Evolutionary conservation across 441 rosid species (phyloP), one percentile per base, ranked within the genome.

Genomic region (Adansonia grandidieri): DNA sequence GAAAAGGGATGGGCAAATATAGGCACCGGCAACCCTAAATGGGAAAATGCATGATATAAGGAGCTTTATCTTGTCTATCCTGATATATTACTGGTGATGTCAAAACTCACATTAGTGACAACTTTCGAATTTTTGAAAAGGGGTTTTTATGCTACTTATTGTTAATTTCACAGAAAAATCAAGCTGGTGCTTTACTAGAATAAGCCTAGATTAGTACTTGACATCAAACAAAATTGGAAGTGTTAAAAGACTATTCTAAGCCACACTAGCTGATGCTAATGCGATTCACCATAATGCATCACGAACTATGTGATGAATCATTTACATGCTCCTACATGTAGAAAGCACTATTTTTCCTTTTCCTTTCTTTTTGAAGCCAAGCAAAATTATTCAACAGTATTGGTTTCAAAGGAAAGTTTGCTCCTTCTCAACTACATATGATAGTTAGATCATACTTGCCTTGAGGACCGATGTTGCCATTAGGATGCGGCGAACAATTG

Each of bases 401-500:
- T 14, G 28, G 48, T 73, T 75, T 48, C 56, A 6, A 42, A 9
- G 47, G 53, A 48, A 69, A 68, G 67, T 14, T 15, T 19, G 24
- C 19, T 63, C 51, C 17, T 75, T 10, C n/a, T 64, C 15, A 61
- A 37, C 17, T 13, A 32, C 48, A 48, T 7, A 56, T 28, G 74
- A 63, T 62, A 64, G 70, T 50, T 61, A 58, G 53, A 19, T 62
- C 28, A 69, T 62, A 87, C 88, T 91, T 78, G 84, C 99, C 95
- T 92, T 94, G 83, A 96, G 97, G 57, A 96, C 98, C 77, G 99
- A 94, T 42, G 99, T 90, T n/a, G 97, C 99, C 99, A 91, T 90
- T 32, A 94, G 92, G 76, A 94, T 96, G 81, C 97, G 91, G 58
- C 97, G 94, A 78, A 92, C 87, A 70, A 96, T 91, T 81, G 98